Conservation (phyloP, 2,329 filamentous ascomycete species). For the Epichloe aotearoae region DNA sequence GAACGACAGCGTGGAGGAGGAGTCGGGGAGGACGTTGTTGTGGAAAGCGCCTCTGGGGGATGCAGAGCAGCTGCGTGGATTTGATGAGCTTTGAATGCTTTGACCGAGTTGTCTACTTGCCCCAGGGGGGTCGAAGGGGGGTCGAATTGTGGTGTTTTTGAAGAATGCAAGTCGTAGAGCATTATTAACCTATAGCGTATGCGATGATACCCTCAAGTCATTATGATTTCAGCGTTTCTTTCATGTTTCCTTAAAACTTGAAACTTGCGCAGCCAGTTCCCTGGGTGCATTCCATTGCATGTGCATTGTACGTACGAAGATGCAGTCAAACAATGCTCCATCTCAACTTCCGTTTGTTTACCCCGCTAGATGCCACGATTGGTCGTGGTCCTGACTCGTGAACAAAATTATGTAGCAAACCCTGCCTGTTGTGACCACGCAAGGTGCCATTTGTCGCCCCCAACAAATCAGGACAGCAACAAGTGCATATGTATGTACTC, state of each 20-base stretch:
- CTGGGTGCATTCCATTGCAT: too few relatives aligned
- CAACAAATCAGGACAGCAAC: too few relatives aligned
- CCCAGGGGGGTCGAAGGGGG: too few relatives aligned
- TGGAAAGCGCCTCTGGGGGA: conserved; percentile 15
- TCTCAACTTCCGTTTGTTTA: too few relatives aligned
- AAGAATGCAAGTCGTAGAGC: neutral
- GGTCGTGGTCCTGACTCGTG: neutral
- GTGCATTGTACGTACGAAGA: too few relatives aligned
- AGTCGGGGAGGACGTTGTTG: conserved; percentile 12
- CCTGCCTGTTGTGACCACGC: too few relatives aligned
- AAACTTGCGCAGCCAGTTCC: neutral
- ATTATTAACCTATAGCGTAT: neutral
- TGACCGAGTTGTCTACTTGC: neutral
- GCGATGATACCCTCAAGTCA: neutral
- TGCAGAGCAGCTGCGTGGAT: conserved; percentile 26
- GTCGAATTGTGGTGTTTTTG: neutral
- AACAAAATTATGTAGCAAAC: too few relatives aligned
- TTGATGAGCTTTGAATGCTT: conserved; percentile 32
- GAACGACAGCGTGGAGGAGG: conserved; percentile 9
- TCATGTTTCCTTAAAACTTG: neutral
- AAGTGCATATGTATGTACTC: too few relatives aligned
- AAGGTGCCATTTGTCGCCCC: too few relatives aligned
- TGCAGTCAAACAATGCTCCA: too few relatives aligned
- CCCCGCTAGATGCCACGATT: too few relatives aligned
- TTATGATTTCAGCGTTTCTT: neutral